phyloP scores from a whole-genome alignment of 441 rosid species.

The Adansonia gregorii region DNA sequence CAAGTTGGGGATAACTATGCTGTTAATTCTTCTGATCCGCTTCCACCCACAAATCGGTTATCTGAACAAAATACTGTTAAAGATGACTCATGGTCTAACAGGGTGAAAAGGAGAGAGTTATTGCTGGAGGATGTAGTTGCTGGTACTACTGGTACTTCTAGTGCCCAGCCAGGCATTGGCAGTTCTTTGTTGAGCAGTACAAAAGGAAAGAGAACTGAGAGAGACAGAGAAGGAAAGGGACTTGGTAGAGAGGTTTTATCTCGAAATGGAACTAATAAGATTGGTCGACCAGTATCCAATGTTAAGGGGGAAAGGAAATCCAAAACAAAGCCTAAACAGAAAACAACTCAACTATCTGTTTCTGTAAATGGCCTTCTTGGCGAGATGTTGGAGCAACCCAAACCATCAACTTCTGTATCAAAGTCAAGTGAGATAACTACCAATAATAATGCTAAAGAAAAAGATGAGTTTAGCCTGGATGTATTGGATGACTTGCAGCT shows the following conservation, averaged over 20 bases:
- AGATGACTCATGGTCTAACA: slow-evolving; percentile 76
- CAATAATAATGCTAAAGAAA: slow-evolving; percentile 55
- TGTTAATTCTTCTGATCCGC: slow-evolving; percentile 51
- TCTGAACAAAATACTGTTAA: slow-evolving; percentile 52
- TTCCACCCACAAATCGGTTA: slow-evolving; percentile 48
- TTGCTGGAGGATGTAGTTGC: slow-evolving; percentile 84
- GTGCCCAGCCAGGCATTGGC: slow-evolving; percentile 53
- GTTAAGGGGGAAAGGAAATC: slow-evolving; percentile 87
- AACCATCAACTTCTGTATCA: slow-evolving; percentile 47
- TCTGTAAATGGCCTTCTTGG: slow-evolving; percentile 75
- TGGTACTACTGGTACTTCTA: slow-evolving; percentile 41
- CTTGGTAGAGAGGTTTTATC: slow-evolving; percentile 65
- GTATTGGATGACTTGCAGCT: slow-evolving; percentile 75
- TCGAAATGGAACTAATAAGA: slow-evolving; percentile 74
- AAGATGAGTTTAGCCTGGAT: slow-evolving; percentile 63
- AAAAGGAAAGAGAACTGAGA: slow-evolving; percentile 95
- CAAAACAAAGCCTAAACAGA: slow-evolving; percentile 91
- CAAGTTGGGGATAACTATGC: slow-evolving; percentile 55
- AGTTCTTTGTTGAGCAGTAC: slow-evolving; percentile 70
- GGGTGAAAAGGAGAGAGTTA: slow-evolving; percentile 87
- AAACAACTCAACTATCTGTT: slow-evolving; percentile 72
- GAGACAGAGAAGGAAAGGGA: slow-evolving; percentile 96
- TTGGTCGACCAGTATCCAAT: slow-evolving; percentile 78
- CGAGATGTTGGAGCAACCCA: slow-evolving; percentile 65
- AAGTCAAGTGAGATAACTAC: slow-evolving; percentile 48